Percentiles rank a stretch among this genome's conserved stretches.
These are phyloP conservation scores for Teratosphaeria destructans DNA, from an alignment of 2,329 filamentous ascomycete species.

Conservation along the genomic window DNA sequence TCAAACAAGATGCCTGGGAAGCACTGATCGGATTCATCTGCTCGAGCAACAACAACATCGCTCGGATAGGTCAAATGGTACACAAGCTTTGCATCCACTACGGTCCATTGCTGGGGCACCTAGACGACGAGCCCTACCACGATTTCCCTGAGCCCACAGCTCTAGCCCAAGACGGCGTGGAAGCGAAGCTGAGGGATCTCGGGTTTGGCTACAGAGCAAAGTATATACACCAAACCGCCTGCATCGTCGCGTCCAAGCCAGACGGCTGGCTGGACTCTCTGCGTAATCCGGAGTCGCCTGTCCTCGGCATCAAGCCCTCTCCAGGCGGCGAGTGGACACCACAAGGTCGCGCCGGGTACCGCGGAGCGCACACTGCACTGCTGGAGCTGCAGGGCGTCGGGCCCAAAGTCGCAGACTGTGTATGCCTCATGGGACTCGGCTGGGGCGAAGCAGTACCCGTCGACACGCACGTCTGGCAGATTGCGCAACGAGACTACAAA, in stretches of 20 bases:
- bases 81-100: slow-evolving; percentile 84
- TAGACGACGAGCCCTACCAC: slow-evolving; percentile 58
- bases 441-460: slow-evolving; percentile 95
- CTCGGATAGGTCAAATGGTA: slow-evolving; percentile 91
- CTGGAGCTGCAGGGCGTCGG: slow-evolving; percentile 78
- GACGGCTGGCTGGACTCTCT: slow-evolving; percentile 66
- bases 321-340: slow-evolving; percentile 40
- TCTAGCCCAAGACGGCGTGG: slow-evolving; percentile 64
- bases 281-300: slow-evolving; percentile 63
- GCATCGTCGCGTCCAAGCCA: slow-evolving; percentile 57
- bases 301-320: slow-evolving; percentile 39
- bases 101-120: slow-evolving; percentile 60
- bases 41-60: slow-evolving; percentile 97
- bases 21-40: slow-evolving; percentile 90
- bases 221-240: slow-evolving; percentile 80
- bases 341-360: slow-evolving; percentile 56
- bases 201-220: slow-evolving; percentile 93
- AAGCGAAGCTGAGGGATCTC: slow-evolving; percentile 65
- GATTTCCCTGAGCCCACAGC: slow-evolving; percentile 74
- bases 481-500: slow-evolving; percentile 89
- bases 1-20: slow-evolving; percentile 95
- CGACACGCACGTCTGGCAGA: slow-evolving; percentile 98
- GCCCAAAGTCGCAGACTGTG: slow-evolving; percentile 93
- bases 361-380: slow-evolving; percentile 68
- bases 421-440: slow-evolving; percentile 88